These are phyloP conservation scores for Talaromyces pinophilus DNA, from an alignment of 2,329 filamentous ascomycete genomes.

Conservation along the genomic window DNA sequence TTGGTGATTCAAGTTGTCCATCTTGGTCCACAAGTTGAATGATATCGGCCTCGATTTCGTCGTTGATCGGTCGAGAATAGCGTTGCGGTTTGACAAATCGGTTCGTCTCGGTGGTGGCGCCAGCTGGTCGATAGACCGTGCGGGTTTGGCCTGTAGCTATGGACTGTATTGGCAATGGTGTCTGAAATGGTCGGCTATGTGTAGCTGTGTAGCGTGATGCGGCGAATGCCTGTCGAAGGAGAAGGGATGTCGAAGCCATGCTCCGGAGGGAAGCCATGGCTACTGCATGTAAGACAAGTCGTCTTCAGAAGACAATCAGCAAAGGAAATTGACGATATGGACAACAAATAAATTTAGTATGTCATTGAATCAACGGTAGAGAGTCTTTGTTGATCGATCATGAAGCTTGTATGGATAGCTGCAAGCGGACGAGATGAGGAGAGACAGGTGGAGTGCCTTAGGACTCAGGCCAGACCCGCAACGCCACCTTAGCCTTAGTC, in stretches of 20 bases:
- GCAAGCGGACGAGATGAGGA: neutral
- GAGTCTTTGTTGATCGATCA: neutral
- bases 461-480: constrained; percentile 3
- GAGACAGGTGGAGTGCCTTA: constrained; percentile 1
- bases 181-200: neutral
- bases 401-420: neutral
- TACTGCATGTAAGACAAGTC: constrained; percentile 5
- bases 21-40: constrained; percentile 41
- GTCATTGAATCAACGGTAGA: neutral
- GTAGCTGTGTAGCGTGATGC: constrained; percentile 13
- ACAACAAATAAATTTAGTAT: neutral
- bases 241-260: constrained; percentile 13
- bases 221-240: constrained; percentile 19
- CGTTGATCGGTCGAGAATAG: constrained; percentile 30
- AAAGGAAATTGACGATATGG: neutral
- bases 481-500: constrained; percentile 5
- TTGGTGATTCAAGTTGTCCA: constrained; percentile 35
- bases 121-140: constrained; percentile 5
- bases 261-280: constrained; percentile 20
- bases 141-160: neutral
- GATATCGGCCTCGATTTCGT: constrained; percentile 35
- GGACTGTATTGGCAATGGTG: neutral
- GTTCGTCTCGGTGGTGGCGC: constrained; percentile 2
- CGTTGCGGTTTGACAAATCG: constrained; percentile 1
- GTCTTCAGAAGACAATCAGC: neutral